phyloP scores from a whole-genome alignment of 1,284 basidiomycete species.

The Austroboletus novae-zelandiae region DNA sequence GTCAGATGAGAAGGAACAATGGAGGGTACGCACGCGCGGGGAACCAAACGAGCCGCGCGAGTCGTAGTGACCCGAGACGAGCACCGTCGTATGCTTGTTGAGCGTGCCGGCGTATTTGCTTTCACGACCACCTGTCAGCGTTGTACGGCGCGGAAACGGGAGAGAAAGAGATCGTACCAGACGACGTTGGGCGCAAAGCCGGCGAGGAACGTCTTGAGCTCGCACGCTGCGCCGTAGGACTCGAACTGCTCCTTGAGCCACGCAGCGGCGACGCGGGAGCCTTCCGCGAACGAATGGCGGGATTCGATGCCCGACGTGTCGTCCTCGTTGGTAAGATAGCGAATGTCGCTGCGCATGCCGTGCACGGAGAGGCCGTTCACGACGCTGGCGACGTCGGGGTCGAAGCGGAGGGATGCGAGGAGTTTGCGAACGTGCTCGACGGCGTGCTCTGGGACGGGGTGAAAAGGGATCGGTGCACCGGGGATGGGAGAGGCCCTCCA shows the following conservation, averaged over 20 bases:
- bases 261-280: constrained; percentile 64
- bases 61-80: constrained; percentile 84
- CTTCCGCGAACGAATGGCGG: constrained; percentile 75
- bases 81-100: constrained; percentile 51
- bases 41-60: constrained; percentile 83
- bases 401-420: constrained; percentile 50
- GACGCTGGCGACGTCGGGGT: constrained; percentile 57
- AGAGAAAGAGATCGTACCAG: constrained; percentile 47
- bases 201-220: constrained; percentile 57
- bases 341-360: constrained; percentile 67
- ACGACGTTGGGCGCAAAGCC: constrained; percentile 85
- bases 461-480: constrained; percentile 40
- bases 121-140: not conserved
- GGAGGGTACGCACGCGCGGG: constrained; percentile 16
- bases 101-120: constrained; percentile 54
- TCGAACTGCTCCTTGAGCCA: constrained; percentile 78
- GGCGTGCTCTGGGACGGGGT: constrained; percentile 53
- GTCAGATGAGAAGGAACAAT: too few species aligned
- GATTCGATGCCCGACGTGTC: constrained; percentile 60
- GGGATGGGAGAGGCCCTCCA: constrained; percentile 61
- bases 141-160: not conserved
- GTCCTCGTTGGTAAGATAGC: constrained; percentile 82
- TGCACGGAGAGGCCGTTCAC: constrained; percentile 63
- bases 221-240: constrained; percentile 69
- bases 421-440: constrained; percentile 49